A percentile compares a stretch with the other conserved stretches of the same genome.
Evolutionary conservation across 176 grass and related monocot genomes (phyloP).

Genomic region (Eragrostis nindensis): DNA sequence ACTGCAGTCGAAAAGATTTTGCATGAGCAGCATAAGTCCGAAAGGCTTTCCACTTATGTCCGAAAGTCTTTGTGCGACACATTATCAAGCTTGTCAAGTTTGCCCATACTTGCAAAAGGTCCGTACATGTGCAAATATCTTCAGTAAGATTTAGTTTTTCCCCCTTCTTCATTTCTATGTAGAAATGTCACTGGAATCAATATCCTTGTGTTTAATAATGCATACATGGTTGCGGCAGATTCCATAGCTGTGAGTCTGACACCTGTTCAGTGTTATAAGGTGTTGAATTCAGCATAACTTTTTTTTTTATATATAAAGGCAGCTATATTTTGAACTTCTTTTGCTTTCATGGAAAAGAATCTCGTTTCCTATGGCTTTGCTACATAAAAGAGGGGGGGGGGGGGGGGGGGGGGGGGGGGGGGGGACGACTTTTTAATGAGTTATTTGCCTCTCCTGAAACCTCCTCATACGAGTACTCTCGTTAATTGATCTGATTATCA

Average conservation of each 20-base stretch:
- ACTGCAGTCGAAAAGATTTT: constrained; percentile 4
- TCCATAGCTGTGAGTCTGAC: constrained; percentile 35
- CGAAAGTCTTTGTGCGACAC: constrained; percentile 17
- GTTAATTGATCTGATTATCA: neutral
- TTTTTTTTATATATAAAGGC: constrained; percentile 28
- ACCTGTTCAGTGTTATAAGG: constrained; percentile 39
- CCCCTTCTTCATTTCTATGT: constrained; percentile 25
- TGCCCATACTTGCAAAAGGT: neutral
- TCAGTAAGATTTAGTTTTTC: neutral
- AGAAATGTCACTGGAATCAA: constrained; percentile 24
- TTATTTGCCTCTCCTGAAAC: constrained; percentile 33
- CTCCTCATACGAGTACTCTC: constrained; percentile 10
- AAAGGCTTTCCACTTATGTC: constrained; percentile 19
- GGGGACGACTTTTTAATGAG: constrained; percentile 16
- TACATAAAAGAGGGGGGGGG: constrained; percentile 42
- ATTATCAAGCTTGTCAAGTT: neutral
- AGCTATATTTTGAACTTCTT: constrained; percentile 36
- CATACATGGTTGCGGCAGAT: constrained; percentile 42
- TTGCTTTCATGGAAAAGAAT: constrained; percentile 43
- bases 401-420: no score
- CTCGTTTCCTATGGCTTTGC: constrained; percentile 12
- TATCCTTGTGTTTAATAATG: constrained; percentile 46
- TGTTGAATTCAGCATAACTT: constrained; percentile 42
- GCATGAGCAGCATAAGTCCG: constrained; percentile 11
- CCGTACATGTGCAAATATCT: constrained; percentile 17